Evolutionary conservation across 495 filamentous ascomycete genomes (phyloP), one percentile per base, ranked within the genome.

Genomic region (Neurospora pannonica): DNA sequence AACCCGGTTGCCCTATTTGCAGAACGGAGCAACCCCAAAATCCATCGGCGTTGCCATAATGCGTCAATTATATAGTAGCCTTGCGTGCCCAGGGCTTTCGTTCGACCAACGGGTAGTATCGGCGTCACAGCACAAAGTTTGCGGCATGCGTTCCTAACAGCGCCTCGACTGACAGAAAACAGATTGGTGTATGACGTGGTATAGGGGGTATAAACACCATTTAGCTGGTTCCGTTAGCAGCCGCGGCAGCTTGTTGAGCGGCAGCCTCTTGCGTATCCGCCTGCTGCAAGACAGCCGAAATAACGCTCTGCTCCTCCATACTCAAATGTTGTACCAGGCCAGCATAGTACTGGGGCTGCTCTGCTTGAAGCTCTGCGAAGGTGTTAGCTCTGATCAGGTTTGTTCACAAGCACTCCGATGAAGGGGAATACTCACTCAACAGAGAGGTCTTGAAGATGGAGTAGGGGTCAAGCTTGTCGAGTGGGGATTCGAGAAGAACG

Each of bases 401-500:
- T 60, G 48, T 24, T 28, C 48, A 60, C 48, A 60, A 60, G 48
- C n/a, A 28, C 21, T 15, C 11, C 11, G 19, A 38, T n/a, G 36
- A 19, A 38, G 70, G 36, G 17, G 28, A 70, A 46, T 37, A 89
- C 93, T 77, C 91, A 97, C 96, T 91, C 75, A 97, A 77, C 73
- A 99, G 84, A 21, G 92, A 89, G 74, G 88, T 84, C 81, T 92
- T 90, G 87, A 99, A 97, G 75, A 97, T 83, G 76, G 89, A 87
- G 81, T 99, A 99, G 10, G 95, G 95, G 81, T 99, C 97, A 72
- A 99, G 86, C 82, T 94, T 93, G 83, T 99, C 97, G 40, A 99
- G 85, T 34, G 95, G 96, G 7, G 95, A 96, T 81, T 98, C 96
- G 13, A 98, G 89, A 71, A 98, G 85, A 71, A 91, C 91, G 81